Evolutionary conservation across 257 asterid genomes (phyloP).

Genomic region (Lithospermum erythrorhizon): DNA sequence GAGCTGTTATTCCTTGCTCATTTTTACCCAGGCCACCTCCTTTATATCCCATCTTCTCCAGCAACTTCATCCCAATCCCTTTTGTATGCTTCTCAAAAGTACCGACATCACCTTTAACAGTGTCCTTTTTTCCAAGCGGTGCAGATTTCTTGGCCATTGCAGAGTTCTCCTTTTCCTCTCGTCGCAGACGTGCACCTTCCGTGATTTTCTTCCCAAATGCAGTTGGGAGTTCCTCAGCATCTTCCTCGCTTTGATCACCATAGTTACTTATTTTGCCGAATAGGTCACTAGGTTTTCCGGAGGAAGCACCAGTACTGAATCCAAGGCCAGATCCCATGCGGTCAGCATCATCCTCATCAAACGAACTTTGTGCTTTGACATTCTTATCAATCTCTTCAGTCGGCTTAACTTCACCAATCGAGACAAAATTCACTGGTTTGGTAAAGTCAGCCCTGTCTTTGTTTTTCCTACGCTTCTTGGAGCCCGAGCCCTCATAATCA

Average conservation of each 20-base stretch:
- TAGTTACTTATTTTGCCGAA: conserved; percentile 4
- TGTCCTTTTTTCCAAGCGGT: conserved; percentile 30
- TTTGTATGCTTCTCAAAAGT: conserved; percentile 61
- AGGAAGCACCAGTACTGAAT: conserved; percentile 29
- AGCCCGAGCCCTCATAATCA: conserved; percentile 51
- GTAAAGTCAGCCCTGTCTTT: conserved; percentile 46
- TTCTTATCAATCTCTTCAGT: conserved; percentile 44
- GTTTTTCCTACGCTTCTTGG: conserved; percentile 53
- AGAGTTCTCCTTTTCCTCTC: conserved; percentile 59
- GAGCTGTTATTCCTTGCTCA: conserved; percentile 71
- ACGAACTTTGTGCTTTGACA: conserved; percentile 28
- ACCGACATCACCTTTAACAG: conserved; percentile 44
- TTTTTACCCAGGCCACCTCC: conserved; percentile 96
- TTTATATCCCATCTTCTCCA: conserved; percentile 81
- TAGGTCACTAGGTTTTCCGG: conserved; percentile 8
- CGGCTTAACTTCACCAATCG: conserved; percentile 57
- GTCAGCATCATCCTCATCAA: conserved; percentile 24
- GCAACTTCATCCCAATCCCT: conserved; percentile 69
- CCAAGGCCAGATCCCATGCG: conserved; percentile 39
- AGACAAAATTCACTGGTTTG: conserved; percentile 68
- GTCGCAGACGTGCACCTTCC: conserved; percentile 61
- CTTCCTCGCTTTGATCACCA: conserved; percentile 12
- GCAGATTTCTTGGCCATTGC: conserved; percentile 43
- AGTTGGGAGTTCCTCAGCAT: conserved; percentile 39
- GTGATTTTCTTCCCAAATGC: conserved; percentile 60